Percentiles rank a stretch among this genome's conserved stretches.
Evolutionary conservation across 768 basidiomycete genomes (phyloP).

Genomic region (Mycena galericulata): DNA sequence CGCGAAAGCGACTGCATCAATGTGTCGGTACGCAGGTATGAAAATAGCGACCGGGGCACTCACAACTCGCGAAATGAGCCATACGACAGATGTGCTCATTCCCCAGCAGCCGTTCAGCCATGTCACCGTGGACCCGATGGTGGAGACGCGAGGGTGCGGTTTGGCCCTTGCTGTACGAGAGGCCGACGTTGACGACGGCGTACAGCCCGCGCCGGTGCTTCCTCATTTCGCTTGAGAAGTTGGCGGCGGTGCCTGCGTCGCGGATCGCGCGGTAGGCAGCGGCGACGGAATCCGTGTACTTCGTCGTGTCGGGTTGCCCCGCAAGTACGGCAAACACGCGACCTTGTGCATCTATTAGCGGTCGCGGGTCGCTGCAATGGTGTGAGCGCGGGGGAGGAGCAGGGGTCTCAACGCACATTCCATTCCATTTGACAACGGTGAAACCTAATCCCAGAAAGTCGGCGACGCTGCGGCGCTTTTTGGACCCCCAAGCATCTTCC

Average conservation of each 20-base stretch:
- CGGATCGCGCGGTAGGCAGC: background rate
- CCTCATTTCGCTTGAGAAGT: background rate
- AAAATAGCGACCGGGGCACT: background rate
- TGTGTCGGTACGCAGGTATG: background rate
- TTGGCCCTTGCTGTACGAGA: background rate
- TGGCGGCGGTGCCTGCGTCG: background rate
- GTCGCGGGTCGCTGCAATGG: background rate
- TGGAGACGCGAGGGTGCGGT: background rate
- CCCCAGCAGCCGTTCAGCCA: background rate
- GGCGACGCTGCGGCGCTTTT: background rate
- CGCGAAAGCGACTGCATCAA: background rate
- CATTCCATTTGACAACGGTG: background rate
- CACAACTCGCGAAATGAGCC: background rate
- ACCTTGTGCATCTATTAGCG: conserved; percentile 1
- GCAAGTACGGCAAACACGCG: conserved; percentile 22
- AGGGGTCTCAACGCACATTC: background rate
- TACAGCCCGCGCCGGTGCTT: conserved; percentile 2
- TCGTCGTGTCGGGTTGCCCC: conserved; percentile 16
- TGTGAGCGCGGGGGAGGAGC: background rate
- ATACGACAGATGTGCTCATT: background rate
- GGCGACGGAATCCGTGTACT: background rate
- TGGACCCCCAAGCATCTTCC: background rate
- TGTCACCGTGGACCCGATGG: background rate
- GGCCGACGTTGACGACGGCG: conserved; percentile 11
- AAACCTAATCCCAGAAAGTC: background rate